Evolutionary conservation across 2,329 filamentous ascomycete genomes (phyloP), one percentile per base, ranked within the genome.

Genomic region (Pseudogymnoascus sp.): DNA sequence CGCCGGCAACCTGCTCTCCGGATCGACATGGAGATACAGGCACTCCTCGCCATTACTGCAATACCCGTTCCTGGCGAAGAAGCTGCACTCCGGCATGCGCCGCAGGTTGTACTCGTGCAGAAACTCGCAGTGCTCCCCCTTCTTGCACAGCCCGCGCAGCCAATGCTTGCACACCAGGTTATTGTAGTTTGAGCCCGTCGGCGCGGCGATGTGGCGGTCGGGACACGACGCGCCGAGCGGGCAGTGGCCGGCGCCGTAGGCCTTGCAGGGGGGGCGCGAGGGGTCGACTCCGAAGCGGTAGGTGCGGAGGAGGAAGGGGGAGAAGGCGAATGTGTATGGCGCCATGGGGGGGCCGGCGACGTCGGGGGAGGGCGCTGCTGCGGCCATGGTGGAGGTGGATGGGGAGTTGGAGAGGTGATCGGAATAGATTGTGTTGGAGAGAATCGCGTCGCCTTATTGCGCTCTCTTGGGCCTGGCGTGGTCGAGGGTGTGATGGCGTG

Each of bases 31-130:
- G 56, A 96, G 86, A 75, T 96, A 96, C 4, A 96, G 81, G 73
- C 95, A 99, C 78, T 99, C 95, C 76, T 97, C 93, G 69, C 93
- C 95, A 77, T 97, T 96, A 67, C 90, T 91, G 78, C 95, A 99
- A 75, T 96, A 97, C 63, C 91, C 91, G 73, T 95, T 96, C 66
- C 92, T 85, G 64, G 92, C 88, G 78, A 93, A 97, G 77, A 96
- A 96, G 73, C 96, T 96, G 79, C 95, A 99, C 79, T 97, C 95
- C 67, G 95, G 93, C 91, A 97, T 97, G 76, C 95, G 93, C 67
- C 95, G 88, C 69, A 99, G 84, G 78, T 99, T 97, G 81, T 97
- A 99, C 78, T 97, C 95, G 82, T 99, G 95, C 59, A 97, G 82
- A 72, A 97, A 99, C 79, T 99, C 95, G 86, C 95, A 99, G 69